A percentile compares a stretch with the other conserved stretches of the same genome.
Conservation (phyloP, 768 basidiomycete genomes). For the Lactarius tabidus region DNA sequence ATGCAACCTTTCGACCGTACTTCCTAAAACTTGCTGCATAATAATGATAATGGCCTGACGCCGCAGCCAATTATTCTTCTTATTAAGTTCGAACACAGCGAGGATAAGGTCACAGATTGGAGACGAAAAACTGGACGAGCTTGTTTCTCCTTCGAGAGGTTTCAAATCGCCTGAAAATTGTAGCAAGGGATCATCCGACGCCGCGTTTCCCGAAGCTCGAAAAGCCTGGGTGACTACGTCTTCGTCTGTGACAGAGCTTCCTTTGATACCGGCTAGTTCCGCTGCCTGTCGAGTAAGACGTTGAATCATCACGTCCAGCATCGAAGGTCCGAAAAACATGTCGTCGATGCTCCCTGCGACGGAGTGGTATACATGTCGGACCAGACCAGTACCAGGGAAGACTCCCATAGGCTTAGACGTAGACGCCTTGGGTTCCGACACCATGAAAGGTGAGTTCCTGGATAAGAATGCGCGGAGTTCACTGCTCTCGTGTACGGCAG, state of each 20-base stretch:
- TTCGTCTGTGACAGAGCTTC: constrained; percentile 75
- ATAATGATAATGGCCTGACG: constrained; percentile 96
- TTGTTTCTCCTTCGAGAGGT: constrained; percentile 83
- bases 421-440: constrained; percentile 40
- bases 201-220: constrained; percentile 60
- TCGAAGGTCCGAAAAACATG: constrained; percentile 93
- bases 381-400: constrained; percentile 70
- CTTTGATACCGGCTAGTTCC: constrained; percentile 80
- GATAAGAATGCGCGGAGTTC: constrained; percentile 85
- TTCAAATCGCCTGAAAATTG: constrained; percentile 75
- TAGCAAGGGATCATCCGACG: constrained; percentile 64
- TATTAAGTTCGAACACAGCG: constrained; percentile 91
- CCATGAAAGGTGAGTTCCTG: constrained; percentile 78
- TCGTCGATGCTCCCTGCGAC: constrained; percentile 96
- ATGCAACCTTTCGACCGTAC: constrained; percentile 85
- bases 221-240: constrained; percentile 80
- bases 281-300: constrained; percentile 86
- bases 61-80: constrained; percentile 94
- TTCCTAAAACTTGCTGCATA: constrained; percentile 90
- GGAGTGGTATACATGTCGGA: constrained; percentile 84
- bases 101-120: constrained; percentile 93
- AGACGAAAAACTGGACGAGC: constrained; percentile 81
- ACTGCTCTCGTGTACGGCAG: constrained; percentile 73
- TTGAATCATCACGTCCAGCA: constrained; percentile 93
- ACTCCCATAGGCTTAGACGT: constrained; percentile 41